Base-by-base conservation (phyloP, 192 early-diverging fungal species). In the Entophlyctis luteolus region DNA sequence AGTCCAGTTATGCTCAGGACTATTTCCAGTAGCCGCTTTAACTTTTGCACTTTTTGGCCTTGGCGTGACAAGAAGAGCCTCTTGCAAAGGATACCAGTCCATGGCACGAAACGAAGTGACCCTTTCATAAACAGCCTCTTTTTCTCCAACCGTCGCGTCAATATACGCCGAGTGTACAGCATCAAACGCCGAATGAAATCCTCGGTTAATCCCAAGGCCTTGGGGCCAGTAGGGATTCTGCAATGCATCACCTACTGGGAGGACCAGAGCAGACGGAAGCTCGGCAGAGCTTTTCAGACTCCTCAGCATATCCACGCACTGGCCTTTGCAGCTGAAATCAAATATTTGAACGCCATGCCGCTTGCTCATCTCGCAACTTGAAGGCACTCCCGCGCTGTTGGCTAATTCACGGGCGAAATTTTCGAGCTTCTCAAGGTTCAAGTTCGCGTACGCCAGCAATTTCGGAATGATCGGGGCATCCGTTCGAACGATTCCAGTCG, bases 161-260 rank as follows among this genome's bases (percentile, higher is more conserved):
- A 73, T 23, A 39, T 71, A 54, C 2, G 67, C 62, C 6, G 71
- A 54, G 36, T 58, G 72, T 18, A 75, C 62, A 50, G 75, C 78
- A 48, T 80, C 75, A 2, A 80, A 58, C 1, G 70, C 35, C 29
- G 48, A 77, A 28, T 80, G 78, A 47, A 80, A 70, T 29, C 78
- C 78, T 36, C 78, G 74, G 42, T 80, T 80, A 47, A 80, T 42
- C 16, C 78, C 78, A 23, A 80, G 73, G 1, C 78, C 78, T 54
- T 79, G 74, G 3, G 78, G 78, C 78, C 78, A 80, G 39, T 72
- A 80, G 0, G 78, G 78, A 37, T 80, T 80, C 54, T 75, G 72
- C 10, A 77, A 32, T 1, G 78, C 69, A 39, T 80, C 78, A 14
- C 78, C 78, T 22, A 60, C 39, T 3, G 75, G 78, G 5, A 80